A percentile compares a stretch with the other conserved stretches of the same genome.
Conservation (phyloP, 2,329 filamentous ascomycete species). For the Bipolaris bicolor region DNA sequence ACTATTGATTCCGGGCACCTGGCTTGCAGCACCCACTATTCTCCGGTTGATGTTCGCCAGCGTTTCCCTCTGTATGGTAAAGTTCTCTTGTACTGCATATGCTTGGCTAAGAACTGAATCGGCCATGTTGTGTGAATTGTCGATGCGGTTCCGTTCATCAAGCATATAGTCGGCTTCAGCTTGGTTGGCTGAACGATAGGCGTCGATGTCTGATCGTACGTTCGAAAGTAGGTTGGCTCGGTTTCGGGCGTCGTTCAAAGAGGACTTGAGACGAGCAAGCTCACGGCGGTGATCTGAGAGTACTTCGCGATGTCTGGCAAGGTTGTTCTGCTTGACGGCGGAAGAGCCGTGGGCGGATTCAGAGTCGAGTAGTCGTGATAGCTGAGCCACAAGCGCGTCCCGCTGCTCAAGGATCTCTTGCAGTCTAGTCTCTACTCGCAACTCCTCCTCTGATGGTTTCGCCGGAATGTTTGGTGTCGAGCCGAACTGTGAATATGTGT, state of each 20-base stretch:
- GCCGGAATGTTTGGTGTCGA: constrained; percentile 77
- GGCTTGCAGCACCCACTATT: constrained; percentile 86
- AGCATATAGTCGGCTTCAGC: constrained; percentile 98
- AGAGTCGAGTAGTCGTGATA: constrained; percentile 88
- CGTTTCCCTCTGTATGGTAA: constrained; percentile 84
- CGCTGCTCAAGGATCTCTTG: constrained; percentile 89
- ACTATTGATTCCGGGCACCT: constrained; percentile 90
- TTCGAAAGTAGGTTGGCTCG: constrained; percentile 88
- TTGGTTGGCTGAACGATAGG: constrained; percentile 81
- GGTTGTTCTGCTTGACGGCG: constrained; percentile 95
- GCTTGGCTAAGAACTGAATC: constrained; percentile 93
- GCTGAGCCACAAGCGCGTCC: constrained; percentile 79
- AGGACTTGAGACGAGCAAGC: constrained; percentile 73
- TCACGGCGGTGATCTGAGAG: constrained; percentile 86
- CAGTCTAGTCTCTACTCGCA: constrained; percentile 77
- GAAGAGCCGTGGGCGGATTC: constrained; percentile 86
- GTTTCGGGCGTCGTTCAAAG: constrained; percentile 79
- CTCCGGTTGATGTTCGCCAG: constrained; percentile 86
- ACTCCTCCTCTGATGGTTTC: constrained; percentile 86
- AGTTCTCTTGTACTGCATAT: constrained; percentile 94
- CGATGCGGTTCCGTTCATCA: constrained; percentile 81
- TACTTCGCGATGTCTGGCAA: constrained; percentile 88
- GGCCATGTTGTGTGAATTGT: constrained; percentile 86
- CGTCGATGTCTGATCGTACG: constrained; percentile 89
- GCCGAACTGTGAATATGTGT: constrained; percentile 89